Evolutionary conservation across 2,329 filamentous ascomycete genomes (phyloP), one percentile per base, ranked within the genome.

Genomic region (Diaporthe capsici): DNA sequence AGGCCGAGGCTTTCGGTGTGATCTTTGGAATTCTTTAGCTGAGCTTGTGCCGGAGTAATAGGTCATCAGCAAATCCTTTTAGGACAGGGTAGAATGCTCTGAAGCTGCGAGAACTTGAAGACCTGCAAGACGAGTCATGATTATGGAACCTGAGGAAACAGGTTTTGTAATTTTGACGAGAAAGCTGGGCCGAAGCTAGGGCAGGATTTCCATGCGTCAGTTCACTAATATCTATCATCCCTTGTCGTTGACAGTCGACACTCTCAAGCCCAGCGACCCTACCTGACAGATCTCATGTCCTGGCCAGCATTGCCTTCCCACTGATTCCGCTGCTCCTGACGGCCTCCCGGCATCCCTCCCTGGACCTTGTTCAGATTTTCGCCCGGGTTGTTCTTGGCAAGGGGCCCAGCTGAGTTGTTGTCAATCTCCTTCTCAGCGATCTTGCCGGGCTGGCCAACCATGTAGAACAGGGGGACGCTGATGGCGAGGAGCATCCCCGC

Each of bases 321-420:
- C 10, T 70, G 65, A 15, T 70, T 42, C 34, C 65, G 65, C n/a
- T 31, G 65, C 65, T 70, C 65, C 49, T 42, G 22, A 1, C 65
- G 47, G 2, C 65, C 65, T 0, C 65, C 65, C 4, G 65, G 65
- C 34, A 70, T 1, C 9, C 65, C 49, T 3, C 49, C 65, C n/a
- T 42, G 49, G 1, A 70, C 49, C 47, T 22, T 22, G 4, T 17
- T 10, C 65, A 70, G n/a, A 8, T 42, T 22, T n/a, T 70, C 65
- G 2, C 1, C 65, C 49, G 49, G 65, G 17, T 42, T 42, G n/a
- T 28, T 55, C 49, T 1, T 81, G 80, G 39, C 70, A 15, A 60
- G 4, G 0, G 31, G 25, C 0, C 37, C 70, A 4, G 67, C 31
- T 2, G 31, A 47, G 57, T 65, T 55, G 47, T 9, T n/a, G 28